Percentiles rank a stretch among this genome's conserved stretches.
phyloP scores from a whole-genome alignment of 305 asterid species.

The Fraxinus velutina region DNA sequence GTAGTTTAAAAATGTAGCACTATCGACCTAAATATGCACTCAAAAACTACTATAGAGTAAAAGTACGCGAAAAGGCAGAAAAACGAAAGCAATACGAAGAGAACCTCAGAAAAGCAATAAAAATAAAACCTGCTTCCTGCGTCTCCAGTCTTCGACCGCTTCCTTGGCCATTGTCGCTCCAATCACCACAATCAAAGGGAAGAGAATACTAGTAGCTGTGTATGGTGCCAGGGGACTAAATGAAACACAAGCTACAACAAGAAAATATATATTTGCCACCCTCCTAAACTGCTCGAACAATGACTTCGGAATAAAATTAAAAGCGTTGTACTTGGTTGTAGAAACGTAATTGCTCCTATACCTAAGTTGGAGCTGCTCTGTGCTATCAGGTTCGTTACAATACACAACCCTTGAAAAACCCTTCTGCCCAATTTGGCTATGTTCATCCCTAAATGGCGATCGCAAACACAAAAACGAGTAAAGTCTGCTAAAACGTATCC shows the following conservation, averaged over 20 bases:
- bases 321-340: slow-evolving; percentile 77
- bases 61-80: not conserved
- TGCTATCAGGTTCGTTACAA: slow-evolving; percentile 76
- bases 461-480: slow-evolving; percentile 71
- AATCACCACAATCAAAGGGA: slow-evolving; percentile 73
- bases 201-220: slow-evolving; percentile 66
- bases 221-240: slow-evolving; percentile 82
- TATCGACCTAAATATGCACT: slow-evolving; percentile 1
- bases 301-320: slow-evolving; percentile 85
- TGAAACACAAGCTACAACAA: slow-evolving; percentile 86
- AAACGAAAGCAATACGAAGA: not conserved
- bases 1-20: not conserved
- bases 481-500: slow-evolving; percentile 56
- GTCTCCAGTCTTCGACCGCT: slow-evolving; percentile 95
- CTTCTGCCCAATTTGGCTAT: slow-evolving; percentile 76
- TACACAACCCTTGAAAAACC: slow-evolving; percentile 80
- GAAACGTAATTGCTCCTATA: slow-evolving; percentile 77
- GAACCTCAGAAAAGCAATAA: not conserved
- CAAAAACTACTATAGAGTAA: not conserved
- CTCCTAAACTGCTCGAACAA: slow-evolving; percentile 97
- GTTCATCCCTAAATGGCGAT: slow-evolving; percentile 51
- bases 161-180: slow-evolving; percentile 96
- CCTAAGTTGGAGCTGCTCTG: slow-evolving; percentile 51
- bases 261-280: slow-evolving; percentile 86
- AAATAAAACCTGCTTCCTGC: slow-evolving; percentile 63